Conservation (phyloP, 225 moss, liverwort and hornwort species). For the Sphagnum contortum region DNA sequence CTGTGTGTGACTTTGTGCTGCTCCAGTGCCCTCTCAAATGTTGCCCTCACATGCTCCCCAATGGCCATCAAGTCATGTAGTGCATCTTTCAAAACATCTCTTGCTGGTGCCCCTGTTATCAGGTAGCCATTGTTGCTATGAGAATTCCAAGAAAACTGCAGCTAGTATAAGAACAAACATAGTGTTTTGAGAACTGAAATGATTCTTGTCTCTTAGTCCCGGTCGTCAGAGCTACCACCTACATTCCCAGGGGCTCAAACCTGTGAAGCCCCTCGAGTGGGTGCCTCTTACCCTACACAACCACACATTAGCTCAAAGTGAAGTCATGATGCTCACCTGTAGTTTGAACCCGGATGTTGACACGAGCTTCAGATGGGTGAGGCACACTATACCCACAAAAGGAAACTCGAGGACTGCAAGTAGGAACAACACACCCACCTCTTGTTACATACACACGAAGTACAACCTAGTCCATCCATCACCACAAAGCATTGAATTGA, state of each 20-base stretch:
- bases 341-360: constrained; percentile 83
- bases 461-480: too few species aligned
- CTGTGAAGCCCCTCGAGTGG: too few species aligned
- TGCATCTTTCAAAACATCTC: constrained; percentile 65
- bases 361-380: constrained; percentile 86
- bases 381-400: constrained; percentile 89
- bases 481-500: too few species aligned
- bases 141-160: too few species aligned
- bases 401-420: constrained; percentile 70
- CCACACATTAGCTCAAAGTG: too few species aligned
- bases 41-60: constrained; percentile 40
- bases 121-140: too few species aligned
- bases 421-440: constrained; percentile 7
- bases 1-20: constrained; percentile 50
- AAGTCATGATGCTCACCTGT: constrained; percentile 37
- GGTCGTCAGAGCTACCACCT: too few species aligned
- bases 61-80: constrained; percentile 63
- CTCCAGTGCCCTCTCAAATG: constrained; percentile 49
- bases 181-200: too few species aligned
- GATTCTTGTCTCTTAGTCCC: too few species aligned
- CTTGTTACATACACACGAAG: not conserved
- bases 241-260: too few species aligned
- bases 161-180: too few species aligned
- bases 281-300: too few species aligned
- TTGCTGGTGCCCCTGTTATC: constrained; percentile 49